phyloP scores from a whole-genome alignment of 2,329 filamentous ascomycete genomes.

The Aspergillus bombycis region DNA sequence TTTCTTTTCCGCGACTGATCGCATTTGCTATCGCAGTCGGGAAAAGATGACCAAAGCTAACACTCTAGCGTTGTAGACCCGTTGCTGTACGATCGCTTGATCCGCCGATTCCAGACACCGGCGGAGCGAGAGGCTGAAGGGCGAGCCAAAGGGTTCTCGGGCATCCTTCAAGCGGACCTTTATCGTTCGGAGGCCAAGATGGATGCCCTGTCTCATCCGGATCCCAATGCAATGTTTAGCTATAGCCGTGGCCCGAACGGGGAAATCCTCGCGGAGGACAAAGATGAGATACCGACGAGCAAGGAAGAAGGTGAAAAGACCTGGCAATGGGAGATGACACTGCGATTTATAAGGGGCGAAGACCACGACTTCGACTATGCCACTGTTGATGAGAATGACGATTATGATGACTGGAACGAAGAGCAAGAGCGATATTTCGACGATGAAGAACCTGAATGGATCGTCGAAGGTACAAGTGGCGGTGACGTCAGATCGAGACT shows the following conservation, averaged over 20 bases:
- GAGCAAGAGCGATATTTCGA: slow-evolving; percentile 80
- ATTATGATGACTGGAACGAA: slow-evolving; percentile 68
- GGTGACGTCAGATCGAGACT: slow-evolving; percentile 30
- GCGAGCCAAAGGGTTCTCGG: slow-evolving; percentile 74
- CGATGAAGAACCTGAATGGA: slow-evolving; percentile 72
- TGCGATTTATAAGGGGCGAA: slow-evolving; percentile 73
- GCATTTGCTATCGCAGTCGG: slow-evolving; percentile 15
- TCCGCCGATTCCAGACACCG: slow-evolving; percentile 75
- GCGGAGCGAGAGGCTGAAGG: slow-evolving; percentile 75
- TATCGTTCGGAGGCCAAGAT: slow-evolving; percentile 76
- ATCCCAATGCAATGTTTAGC: slow-evolving; percentile 53
- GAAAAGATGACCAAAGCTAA: slow-evolving; percentile 31
- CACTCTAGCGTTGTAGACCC: slow-evolving; percentile 59
- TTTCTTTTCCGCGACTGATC: slow-evolving; percentile 25
- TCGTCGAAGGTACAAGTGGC: slow-evolving; percentile 49
- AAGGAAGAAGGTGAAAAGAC: slow-evolving; percentile 68
- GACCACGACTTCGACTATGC: slow-evolving; percentile 81
- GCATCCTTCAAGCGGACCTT: slow-evolving; percentile 76
- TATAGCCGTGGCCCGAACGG: slow-evolving; percentile 57
- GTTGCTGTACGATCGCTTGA: slow-evolving; percentile 77
- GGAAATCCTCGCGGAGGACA: slow-evolving; percentile 61
- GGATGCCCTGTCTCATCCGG: slow-evolving; percentile 60
- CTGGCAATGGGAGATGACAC: slow-evolving; percentile 73
- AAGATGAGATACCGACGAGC: slow-evolving; percentile 58
- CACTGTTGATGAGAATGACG: slow-evolving; percentile 70